These are phyloP conservation scores for Neofusicoccum parvum DNA, from an alignment of 2,329 filamentous ascomycete species.

Conservation along the genomic window DNA sequence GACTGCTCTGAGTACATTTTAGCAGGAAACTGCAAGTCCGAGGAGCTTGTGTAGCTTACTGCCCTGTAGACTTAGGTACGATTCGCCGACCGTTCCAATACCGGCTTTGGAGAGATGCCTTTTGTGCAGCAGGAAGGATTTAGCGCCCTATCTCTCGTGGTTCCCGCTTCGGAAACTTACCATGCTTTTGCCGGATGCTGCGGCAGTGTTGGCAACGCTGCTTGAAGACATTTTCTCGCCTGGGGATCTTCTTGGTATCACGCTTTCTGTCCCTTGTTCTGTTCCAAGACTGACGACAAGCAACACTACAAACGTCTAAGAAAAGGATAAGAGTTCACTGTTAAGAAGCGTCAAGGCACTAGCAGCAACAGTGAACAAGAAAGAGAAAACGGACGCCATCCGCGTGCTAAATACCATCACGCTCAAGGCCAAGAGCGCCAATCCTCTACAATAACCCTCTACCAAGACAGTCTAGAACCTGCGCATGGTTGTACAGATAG, in stretches of 20 bases:
- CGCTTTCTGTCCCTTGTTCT: not conserved
- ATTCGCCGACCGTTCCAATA: not conserved
- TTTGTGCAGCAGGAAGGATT: not conserved
- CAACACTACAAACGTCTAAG: not conserved
- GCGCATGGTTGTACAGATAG: too few relatives aligned
- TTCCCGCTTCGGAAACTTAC: not conserved
- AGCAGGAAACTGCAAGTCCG: not conserved
- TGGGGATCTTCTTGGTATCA: not conserved
- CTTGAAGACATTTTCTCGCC: not conserved
- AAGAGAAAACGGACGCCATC: not conserved
- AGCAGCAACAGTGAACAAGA: not conserved
- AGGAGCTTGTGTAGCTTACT: not conserved
- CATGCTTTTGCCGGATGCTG: not conserved
- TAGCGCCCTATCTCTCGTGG: too few relatives aligned
- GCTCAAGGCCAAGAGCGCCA: not conserved
- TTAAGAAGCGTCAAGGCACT: not conserved
- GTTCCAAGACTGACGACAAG: not conserved
- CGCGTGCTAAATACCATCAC: not conserved
- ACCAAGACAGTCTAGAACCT: too few relatives aligned
- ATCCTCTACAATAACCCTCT: too few relatives aligned
- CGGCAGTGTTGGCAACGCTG: not conserved
- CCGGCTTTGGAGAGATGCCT: not conserved
- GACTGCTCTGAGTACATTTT: not conserved
- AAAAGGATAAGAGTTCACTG: not conserved
- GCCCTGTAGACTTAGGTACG: not conserved